Percentiles rank a stretch among this genome's conserved stretches.
Conservation (phyloP, 1,139 yeast genomes). For the Lodderomyces elongisporus region DNA sequence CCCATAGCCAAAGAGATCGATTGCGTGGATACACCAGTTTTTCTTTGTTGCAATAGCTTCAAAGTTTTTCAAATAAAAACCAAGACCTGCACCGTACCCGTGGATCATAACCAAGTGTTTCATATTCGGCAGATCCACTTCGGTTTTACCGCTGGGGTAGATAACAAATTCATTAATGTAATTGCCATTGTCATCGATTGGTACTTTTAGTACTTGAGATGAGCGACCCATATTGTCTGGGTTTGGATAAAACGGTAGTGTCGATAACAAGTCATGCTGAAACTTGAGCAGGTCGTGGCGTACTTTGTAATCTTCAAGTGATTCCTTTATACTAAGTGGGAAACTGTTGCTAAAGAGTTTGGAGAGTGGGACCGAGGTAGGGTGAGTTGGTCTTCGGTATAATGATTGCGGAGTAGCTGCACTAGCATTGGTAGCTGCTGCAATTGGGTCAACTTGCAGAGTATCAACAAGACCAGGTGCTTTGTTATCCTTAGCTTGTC, state of each 20-base stretch:
- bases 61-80: slow-evolving; percentile 62
- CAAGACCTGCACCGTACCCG: slow-evolving; percentile 78
- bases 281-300: slow-evolving; percentile 40
- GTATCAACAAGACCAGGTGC: no score
- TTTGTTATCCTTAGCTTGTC: no score
- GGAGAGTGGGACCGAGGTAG: slow-evolving; percentile 56
- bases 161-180: slow-evolving; percentile 63
- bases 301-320: slow-evolving; percentile 44
- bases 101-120: slow-evolving; percentile 65
- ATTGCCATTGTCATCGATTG: slow-evolving; percentile 37
- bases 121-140: slow-evolving; percentile 17
- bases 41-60: slow-evolving; percentile 32
- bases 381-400: slow-evolving; percentile 52
- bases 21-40: slow-evolving; percentile 64
- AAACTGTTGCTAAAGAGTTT: slow-evolving; percentile 49
- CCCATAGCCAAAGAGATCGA: slow-evolving; percentile 74
- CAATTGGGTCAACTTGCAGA: no score
- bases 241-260: slow-evolving; percentile 38
- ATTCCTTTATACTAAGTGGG: slow-evolving; percentile 51
- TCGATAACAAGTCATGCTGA: slow-evolving; percentile 48
- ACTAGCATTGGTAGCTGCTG: background rate
- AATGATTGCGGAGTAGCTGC: slow-evolving; percentile 6
- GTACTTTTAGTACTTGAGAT: slow-evolving; percentile 30
- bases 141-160: slow-evolving; percentile 37
- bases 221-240: slow-evolving; percentile 27